Base-by-base conservation (phyloP, 257 asterid genomes). In the Petunia axillaris region DNA sequence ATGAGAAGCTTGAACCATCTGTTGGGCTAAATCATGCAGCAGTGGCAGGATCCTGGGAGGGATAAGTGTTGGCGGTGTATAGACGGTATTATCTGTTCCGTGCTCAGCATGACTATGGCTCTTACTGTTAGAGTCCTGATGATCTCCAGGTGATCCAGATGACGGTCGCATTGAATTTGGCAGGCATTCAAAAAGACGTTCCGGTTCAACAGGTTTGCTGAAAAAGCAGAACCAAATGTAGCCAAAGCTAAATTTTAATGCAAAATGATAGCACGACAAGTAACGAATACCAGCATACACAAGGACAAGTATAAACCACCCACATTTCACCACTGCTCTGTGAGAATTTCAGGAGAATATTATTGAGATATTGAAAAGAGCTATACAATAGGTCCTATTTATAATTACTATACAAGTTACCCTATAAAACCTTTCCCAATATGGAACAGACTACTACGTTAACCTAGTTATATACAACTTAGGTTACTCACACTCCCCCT, bases 151-250 rank as follows among this genome's bases (percentile, higher is more conserved):
- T 84, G 97, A 90, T 86, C 91, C 99, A 65, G 98, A 86, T 83
- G 94, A 89, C 83, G 98, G 99, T 39, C 97, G 86, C 98, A 96
- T 90, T 74, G 98, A 93, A 91, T 87, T 92, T 83, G 99, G 99
- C 77, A 96, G 99, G 85, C 99, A 90, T 87, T 94, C 99, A 89
- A 96, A 96, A 80, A 96, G 99, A 64, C 96, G 89, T 85, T 96
- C 98, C n/a, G 99, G 99, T 86, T 96, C 99, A 80, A 96, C 96
- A 75, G 99, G 91, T 84, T 96, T 96, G 91, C 98, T 96, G 95
- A 74, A 86, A 81, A 76, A 54, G 79, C 79, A 82, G 64, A 25
- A 71, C 40, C 57, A 52, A 15, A 52, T 52, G 9, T 52, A 52
- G 15, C 3, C 57, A 52, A 52, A 52, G 57, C 57, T 52, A 13